Evolutionary conservation across 2,329 filamentous ascomycete genomes (phyloP).

Genomic region (Clarireedia monteithiana): DNA sequence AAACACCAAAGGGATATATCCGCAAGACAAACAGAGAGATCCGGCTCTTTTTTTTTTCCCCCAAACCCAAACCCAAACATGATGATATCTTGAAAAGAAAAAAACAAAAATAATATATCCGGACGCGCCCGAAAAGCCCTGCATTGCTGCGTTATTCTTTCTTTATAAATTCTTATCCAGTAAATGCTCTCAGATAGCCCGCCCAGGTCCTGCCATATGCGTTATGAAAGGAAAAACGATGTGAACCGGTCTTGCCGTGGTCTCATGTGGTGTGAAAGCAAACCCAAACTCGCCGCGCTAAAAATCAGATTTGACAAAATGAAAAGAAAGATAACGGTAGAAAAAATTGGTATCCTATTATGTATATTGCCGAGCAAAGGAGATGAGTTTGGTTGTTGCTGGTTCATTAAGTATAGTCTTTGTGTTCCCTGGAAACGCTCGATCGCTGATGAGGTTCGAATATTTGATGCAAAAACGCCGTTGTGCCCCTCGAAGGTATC

Average conservation of each 20-base stretch:
- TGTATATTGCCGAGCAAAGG: conserved; percentile 20
- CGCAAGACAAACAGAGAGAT: conserved; percentile 25
- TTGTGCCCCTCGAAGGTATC: conserved; percentile 23
- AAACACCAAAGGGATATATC: conserved; percentile 19
- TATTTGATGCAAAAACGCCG: conserved; percentile 21
- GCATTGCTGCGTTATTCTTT: conserved; percentile 58
- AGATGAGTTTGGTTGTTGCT: conserved; percentile 14
- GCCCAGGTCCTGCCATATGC: conserved; percentile 28
- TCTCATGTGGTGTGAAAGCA: conserved; percentile 40
- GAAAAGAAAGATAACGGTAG: conserved; percentile 29
- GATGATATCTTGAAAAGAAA: conserved; percentile 16
- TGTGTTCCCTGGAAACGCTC: conserved; percentile 24
- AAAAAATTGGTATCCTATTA: conserved; percentile 25
- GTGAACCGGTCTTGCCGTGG: conserved; percentile 28
- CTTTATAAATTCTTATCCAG: conserved; percentile 23
- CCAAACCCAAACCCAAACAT: not conserved
- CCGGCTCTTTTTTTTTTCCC: not conserved
- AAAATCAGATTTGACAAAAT: conserved; percentile 29
- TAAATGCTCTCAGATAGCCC: conserved; percentile 28
- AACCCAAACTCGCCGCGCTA: conserved; percentile 43
- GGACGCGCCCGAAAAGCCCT: conserved; percentile 38
- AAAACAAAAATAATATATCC: conserved; percentile 23
- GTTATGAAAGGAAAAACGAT: conserved; percentile 19
- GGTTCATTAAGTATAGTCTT: conserved; percentile 12
- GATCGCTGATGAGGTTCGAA: conserved; percentile 24